Conservation (phyloP, 495 filamentous ascomycete genomes). For the Neurospora sp. region DNA sequence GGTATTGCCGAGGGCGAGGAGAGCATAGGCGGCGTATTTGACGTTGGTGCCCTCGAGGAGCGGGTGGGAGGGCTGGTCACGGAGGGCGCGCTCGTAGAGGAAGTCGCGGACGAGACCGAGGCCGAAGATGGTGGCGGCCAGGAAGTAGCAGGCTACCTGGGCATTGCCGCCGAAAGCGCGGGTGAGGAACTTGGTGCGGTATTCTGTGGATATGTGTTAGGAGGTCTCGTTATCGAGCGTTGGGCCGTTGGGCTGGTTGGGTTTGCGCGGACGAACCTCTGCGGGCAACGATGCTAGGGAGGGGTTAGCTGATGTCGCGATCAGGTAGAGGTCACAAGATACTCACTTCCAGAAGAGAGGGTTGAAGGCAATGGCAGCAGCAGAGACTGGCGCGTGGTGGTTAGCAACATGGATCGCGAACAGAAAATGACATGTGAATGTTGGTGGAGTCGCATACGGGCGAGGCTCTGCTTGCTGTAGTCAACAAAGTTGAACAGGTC, state of each 20-base stretch:
- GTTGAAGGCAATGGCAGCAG: conserved; percentile 60
- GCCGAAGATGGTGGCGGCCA: conserved; percentile 81
- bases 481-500: conserved; percentile 45
- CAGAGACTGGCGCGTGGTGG: conserved; percentile 45
- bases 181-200: conserved; percentile 80
- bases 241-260: neutral
- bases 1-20: conserved; percentile 68
- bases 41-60: conserved; percentile 41
- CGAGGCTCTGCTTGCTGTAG: conserved; percentile 53
- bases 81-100: conserved; percentile 62
- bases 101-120: conserved; percentile 81
- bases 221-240: neutral
- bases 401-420: conserved; percentile 4
- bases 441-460: conserved; percentile 31
- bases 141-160: conserved; percentile 77
- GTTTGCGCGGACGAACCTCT: conserved; percentile 41
- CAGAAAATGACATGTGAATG: conserved; percentile 1
- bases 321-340: neutral
- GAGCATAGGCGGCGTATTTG: conserved; percentile 49
- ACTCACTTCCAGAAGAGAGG: conserved; percentile 73
- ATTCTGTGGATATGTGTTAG: conserved; percentile 48
- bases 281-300: conserved; percentile 49
- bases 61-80: conserved; percentile 66
- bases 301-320: neutral
- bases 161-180: conserved; percentile 73